Percentiles rank a stretch among this genome's conserved stretches.
phyloP scores from a whole-genome alignment of 345 rosid species.

The Eucalyptus virginea region DNA sequence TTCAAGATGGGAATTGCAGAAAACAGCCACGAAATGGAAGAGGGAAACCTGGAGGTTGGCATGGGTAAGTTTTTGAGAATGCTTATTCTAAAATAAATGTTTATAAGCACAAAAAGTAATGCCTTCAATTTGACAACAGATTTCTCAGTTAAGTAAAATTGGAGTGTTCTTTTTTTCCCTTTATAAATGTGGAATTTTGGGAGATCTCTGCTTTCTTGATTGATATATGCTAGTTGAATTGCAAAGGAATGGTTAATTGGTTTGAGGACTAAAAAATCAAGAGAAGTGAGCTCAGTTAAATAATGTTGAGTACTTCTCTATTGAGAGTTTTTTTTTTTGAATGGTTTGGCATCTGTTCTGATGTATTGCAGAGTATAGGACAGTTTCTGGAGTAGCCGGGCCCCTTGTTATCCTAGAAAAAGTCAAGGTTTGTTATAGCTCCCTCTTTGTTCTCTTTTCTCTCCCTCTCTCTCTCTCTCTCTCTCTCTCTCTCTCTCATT shows the following conservation, averaged over 20 bases:
- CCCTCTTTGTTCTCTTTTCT: neutral
- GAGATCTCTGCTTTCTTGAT: neutral
- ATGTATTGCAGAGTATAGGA: slow-evolving; percentile 65
- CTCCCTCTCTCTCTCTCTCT: too few relatives aligned
- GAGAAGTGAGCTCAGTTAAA: neutral
- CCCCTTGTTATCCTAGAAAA: slow-evolving; percentile 91
- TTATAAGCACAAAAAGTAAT: neutral
- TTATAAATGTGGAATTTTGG: neutral
- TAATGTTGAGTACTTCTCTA: neutral
- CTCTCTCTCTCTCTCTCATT: neutral
- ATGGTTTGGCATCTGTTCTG: neutral
- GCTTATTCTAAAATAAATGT: neutral
- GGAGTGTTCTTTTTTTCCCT: neutral
- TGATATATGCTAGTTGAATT: neutral
- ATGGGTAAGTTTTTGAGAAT: slow-evolving; percentile 43
- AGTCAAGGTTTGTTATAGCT: slow-evolving; percentile 55
- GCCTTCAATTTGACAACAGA: neutral
- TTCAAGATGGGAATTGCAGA: slow-evolving; percentile 44
- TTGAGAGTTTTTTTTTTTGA: neutral
- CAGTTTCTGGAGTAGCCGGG: slow-evolving; percentile 97
- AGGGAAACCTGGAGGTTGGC: slow-evolving; percentile 70
- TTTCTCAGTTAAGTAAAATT: neutral
- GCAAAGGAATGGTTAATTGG: neutral
- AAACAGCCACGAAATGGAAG: slow-evolving; percentile 51
- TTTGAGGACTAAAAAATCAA: neutral